phyloP scores from a whole-genome alignment of 371 early-diverging fungal species.

The Mucor saturninus region DNA sequence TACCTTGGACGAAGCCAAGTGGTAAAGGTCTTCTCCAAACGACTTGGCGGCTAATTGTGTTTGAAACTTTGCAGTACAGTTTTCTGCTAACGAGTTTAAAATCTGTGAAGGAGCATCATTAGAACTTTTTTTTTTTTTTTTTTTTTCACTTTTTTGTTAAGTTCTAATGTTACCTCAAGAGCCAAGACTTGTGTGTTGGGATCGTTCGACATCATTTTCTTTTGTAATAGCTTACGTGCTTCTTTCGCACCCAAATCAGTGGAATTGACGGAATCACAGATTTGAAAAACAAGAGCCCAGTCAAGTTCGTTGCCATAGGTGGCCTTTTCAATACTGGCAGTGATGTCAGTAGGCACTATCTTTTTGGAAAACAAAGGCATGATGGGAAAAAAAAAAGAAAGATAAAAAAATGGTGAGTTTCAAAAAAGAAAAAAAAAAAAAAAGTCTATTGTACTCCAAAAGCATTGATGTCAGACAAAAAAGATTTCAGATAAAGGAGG shows the following conservation, averaged over 20 bases:
- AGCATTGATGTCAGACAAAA: no score
- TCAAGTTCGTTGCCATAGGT: slow-evolving; percentile 38
- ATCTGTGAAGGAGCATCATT: slow-evolving; percentile 35
- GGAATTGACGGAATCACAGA: slow-evolving; percentile 47
- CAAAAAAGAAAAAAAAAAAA: no score
- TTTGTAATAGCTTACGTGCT: slow-evolving; percentile 55
- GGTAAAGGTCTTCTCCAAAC: slow-evolving; percentile 46
- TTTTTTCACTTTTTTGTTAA: background rate
- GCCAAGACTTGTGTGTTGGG: slow-evolving; percentile 43
- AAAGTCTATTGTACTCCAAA: no score
- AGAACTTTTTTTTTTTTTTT: background rate
- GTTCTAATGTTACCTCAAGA: slow-evolving; percentile 34
- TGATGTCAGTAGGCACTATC: slow-evolving; percentile 46
- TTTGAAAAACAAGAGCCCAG: slow-evolving; percentile 49
- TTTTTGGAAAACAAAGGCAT: slow-evolving; percentile 52
- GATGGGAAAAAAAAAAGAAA: slow-evolving; percentile 7
- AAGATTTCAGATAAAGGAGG: no score
- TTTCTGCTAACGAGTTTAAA: slow-evolving; percentile 49
- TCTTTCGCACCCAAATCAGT: slow-evolving; percentile 54
- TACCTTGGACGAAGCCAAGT: slow-evolving; percentile 40
- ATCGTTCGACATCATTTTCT: slow-evolving; percentile 43
- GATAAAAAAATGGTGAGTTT: background rate
- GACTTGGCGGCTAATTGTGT: slow-evolving; percentile 47
- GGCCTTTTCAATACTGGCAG: slow-evolving; percentile 39
- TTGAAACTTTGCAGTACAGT: slow-evolving; percentile 40